These are phyloP conservation scores for Cerrena zonata DNA, from an alignment of 1,284 basidiomycete genomes.

Conservation along the genomic window DNA sequence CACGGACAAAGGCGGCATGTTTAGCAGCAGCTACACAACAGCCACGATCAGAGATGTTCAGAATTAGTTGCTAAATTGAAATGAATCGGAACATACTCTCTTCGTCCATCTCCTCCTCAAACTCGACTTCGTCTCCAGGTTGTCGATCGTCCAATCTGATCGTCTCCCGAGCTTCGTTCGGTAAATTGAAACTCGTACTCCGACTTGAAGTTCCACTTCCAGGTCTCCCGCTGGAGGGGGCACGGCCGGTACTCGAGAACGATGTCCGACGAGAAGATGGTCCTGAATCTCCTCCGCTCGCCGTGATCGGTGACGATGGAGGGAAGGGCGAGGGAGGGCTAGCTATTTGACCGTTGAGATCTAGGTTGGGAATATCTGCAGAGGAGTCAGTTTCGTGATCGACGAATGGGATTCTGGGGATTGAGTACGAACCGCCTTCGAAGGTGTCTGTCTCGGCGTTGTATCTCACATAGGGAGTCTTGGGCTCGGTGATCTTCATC, in stretches of 20 bases:
- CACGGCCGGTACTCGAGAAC: slow-evolving; percentile 57
- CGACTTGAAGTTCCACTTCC: slow-evolving; percentile 65
- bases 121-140: slow-evolving; percentile 56
- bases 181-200: slow-evolving; percentile 79
- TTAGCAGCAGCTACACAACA: slow-evolving; percentile 61
- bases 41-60: too few relatives aligned
- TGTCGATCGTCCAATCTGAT: slow-evolving; percentile 39
- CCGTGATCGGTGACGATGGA: slow-evolving; percentile 25
- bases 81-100: slow-evolving; percentile 51
- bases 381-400: background rate
- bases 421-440: slow-evolving; percentile 57
- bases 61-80: slow-evolving; percentile 2
- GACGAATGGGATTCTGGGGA: background rate
- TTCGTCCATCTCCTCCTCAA: slow-evolving; percentile 79
- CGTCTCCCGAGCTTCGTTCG: slow-evolving; percentile 57
- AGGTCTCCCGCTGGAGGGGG: slow-evolving; percentile 45
- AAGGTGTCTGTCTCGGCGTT: slow-evolving; percentile 80
- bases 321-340: slow-evolving; percentile 24
- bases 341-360: slow-evolving; percentile 35
- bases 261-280: slow-evolving; percentile 77
- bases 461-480: slow-evolving; percentile 91
- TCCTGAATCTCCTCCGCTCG: slow-evolving; percentile 39
- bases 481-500: slow-evolving; percentile 95
- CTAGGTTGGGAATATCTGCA: slow-evolving; percentile 64
- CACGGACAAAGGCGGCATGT: slow-evolving; percentile 77